Conservation (phyloP, 2,329 filamentous ascomycete species). For the Pyrenochaeta sp. region DNA sequence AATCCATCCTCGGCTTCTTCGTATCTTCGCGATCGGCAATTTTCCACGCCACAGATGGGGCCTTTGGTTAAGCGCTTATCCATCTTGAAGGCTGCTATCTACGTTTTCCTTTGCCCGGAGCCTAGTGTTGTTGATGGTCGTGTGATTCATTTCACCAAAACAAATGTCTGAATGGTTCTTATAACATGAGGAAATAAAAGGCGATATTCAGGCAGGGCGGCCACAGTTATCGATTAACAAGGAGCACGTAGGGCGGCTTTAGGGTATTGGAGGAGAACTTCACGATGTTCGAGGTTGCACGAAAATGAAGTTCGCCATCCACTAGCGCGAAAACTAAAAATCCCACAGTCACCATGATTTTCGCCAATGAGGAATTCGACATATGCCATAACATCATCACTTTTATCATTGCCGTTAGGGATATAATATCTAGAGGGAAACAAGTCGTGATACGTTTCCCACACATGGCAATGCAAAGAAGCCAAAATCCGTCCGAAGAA, state of each 20-base stretch:
- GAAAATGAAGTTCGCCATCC: constrained; percentile 18
- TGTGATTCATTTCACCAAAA: neutral
- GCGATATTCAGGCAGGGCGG: neutral
- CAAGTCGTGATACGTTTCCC: constrained; percentile 48
- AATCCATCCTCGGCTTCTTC: constrained; percentile 78
- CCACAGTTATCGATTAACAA: neutral
- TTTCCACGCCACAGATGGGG: constrained; percentile 62
- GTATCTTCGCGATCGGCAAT: constrained; percentile 73
- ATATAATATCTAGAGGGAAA: constrained; percentile 46
- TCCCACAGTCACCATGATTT: constrained; percentile 29
- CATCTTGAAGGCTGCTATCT: neutral
- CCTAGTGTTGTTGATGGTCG: neutral
- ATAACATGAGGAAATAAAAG: neutral
- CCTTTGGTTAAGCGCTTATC: constrained; percentile 29
- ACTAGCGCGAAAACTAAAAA: constrained; percentile 35
- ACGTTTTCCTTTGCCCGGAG: neutral
- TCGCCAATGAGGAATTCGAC: constrained; percentile 28
- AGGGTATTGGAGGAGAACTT: neutral
- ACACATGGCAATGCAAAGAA: constrained; percentile 50
- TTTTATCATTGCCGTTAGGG: constrained; percentile 49
- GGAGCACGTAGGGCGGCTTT: neutral
- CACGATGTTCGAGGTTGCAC: neutral
- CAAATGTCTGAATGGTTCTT: no score
- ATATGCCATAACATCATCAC: constrained; percentile 45
- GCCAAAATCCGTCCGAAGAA: constrained; percentile 49